Evolutionary conservation across 2,329 filamentous ascomycete genomes (phyloP).

Genomic region (Diaporthe sp.): DNA sequence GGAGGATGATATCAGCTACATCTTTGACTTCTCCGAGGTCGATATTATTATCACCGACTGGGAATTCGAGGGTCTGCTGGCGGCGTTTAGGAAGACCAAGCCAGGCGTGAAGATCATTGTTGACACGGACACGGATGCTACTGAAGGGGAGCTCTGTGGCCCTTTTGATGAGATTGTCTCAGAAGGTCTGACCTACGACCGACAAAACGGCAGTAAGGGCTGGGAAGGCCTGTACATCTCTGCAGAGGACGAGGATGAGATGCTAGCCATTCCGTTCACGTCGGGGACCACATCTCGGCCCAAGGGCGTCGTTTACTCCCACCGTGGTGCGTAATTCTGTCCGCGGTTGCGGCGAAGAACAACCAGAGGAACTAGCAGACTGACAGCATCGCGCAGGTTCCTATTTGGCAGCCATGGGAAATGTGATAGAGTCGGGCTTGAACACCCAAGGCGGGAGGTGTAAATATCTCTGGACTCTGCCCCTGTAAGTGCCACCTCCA

Average conservation of each 20-base stretch:
- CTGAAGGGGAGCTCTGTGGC: slow-evolving; percentile 79
- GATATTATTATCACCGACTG: slow-evolving; percentile 89
- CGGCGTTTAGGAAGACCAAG: slow-evolving; percentile 72
- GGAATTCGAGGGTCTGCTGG: slow-evolving; percentile 82
- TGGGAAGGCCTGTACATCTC: slow-evolving; percentile 84
- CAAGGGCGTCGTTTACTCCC: slow-evolving; percentile 94
- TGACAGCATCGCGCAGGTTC: neutral
- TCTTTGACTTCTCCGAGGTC: slow-evolving; percentile 88
- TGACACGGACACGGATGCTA: slow-evolving; percentile 85
- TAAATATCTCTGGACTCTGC: slow-evolving; percentile 91
- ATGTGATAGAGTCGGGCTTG: slow-evolving; percentile 89
- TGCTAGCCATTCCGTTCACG: slow-evolving; percentile 92
- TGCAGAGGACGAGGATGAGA: slow-evolving; percentile 80
- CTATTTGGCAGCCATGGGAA: slow-evolving; percentile 82
- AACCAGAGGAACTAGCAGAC: neutral
- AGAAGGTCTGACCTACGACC: slow-evolving; percentile 83
- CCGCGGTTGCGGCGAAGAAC: neutral
- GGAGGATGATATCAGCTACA: slow-evolving; percentile 88
- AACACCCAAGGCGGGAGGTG: slow-evolving; percentile 79
- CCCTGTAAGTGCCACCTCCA: slow-evolving; percentile 78
- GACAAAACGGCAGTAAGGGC: slow-evolving; percentile 73
- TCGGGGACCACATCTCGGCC: slow-evolving; percentile 92
- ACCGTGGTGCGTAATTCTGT: slow-evolving; percentile 80
- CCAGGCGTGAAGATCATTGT: slow-evolving; percentile 79
- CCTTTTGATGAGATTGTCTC: slow-evolving; percentile 87